Conservation (phyloP, 2,329 filamentous ascomycete species). For the Fusarium decemcellulare region DNA sequence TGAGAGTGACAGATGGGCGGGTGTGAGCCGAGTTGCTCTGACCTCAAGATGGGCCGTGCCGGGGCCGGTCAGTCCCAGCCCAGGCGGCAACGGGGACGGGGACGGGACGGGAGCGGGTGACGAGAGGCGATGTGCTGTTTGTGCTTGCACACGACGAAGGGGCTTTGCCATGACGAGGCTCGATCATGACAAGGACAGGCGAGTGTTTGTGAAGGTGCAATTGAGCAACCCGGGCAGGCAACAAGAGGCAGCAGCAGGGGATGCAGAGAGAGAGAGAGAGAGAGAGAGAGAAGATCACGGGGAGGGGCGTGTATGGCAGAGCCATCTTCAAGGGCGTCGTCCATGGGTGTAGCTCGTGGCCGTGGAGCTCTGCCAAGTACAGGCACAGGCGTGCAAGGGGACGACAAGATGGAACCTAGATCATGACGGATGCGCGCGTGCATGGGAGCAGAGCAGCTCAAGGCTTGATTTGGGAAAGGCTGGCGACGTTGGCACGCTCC, state of each 20-base stretch:
- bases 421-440: conserved; percentile 30
- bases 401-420: conserved; percentile 33
- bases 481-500: conserved; percentile 35
- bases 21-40: conserved; percentile 36
- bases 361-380: conserved; percentile 30
- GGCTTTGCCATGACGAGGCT: conserved; percentile 3
- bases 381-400: conserved; percentile 38
- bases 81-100: conserved; percentile 25
- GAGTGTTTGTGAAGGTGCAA: conserved; percentile 19
- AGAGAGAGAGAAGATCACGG: background rate
- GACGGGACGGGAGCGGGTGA: conserved; percentile 41
- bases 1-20: conserved; percentile 29
- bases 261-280: conserved; percentile 5
- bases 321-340: conserved; percentile 25
- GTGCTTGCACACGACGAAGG: conserved; percentile 19
- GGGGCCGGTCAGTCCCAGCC: conserved; percentile 35
- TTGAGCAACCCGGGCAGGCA: conserved; percentile 8
- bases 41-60: conserved; percentile 43
- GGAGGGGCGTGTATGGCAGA: conserved; percentile 25
- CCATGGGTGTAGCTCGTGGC: conserved; percentile 30
- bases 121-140: conserved; percentile 36
- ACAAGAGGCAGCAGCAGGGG: conserved; percentile 11
- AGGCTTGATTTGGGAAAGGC: conserved; percentile 45
- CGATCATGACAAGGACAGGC: conserved; percentile 10
- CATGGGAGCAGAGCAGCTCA: conserved; percentile 30